These are phyloP conservation scores for Botrytis byssoidea DNA, from an alignment of 2,329 filamentous ascomycete species.

Conservation along the genomic window DNA sequence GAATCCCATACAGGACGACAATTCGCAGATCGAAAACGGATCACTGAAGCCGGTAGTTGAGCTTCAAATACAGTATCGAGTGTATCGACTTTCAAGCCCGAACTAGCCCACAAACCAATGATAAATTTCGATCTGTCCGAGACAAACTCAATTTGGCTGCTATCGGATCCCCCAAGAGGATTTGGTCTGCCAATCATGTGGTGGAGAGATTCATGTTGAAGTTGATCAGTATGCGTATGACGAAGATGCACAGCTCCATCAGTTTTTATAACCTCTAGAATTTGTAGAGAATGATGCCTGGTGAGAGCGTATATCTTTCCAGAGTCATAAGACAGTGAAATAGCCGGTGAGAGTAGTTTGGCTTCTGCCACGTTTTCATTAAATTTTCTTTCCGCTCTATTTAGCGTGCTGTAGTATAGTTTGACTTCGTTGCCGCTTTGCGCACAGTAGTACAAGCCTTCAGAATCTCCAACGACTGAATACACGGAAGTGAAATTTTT, in stretches of 20 bases:
- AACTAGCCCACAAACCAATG: constrained; percentile 36
- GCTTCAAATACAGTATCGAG: constrained; percentile 52
- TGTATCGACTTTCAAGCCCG: constrained; percentile 34
- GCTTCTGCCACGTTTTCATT: constrained; percentile 47
- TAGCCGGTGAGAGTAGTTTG: constrained; percentile 53
- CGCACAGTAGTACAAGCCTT: constrained; percentile 57
- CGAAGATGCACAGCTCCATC: constrained; percentile 32
- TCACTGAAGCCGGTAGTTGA: constrained; percentile 54
- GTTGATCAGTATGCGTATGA: constrained; percentile 36
- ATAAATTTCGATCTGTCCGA: constrained; percentile 38
- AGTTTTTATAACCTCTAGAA: constrained; percentile 46
- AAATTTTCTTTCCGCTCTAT: constrained; percentile 48
- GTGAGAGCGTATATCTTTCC: constrained; percentile 53
- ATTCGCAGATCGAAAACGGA: constrained; percentile 53
- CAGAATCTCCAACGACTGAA: constrained; percentile 53
- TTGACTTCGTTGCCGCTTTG: constrained; percentile 40
- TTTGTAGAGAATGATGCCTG: constrained; percentile 52
- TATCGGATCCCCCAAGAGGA: background rate
- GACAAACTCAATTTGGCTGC: constrained; percentile 32
- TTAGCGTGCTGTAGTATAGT: background rate
- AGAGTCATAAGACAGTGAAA: constrained; percentile 47
- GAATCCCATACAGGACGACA: constrained; percentile 44
- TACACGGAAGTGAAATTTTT: constrained; percentile 47
- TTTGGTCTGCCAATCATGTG: constrained; percentile 24
- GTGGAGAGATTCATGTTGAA: constrained; percentile 37